These are phyloP conservation scores for Mycena pura DNA, from an alignment of 768 basidiomycete species.

Conservation along the genomic window DNA sequence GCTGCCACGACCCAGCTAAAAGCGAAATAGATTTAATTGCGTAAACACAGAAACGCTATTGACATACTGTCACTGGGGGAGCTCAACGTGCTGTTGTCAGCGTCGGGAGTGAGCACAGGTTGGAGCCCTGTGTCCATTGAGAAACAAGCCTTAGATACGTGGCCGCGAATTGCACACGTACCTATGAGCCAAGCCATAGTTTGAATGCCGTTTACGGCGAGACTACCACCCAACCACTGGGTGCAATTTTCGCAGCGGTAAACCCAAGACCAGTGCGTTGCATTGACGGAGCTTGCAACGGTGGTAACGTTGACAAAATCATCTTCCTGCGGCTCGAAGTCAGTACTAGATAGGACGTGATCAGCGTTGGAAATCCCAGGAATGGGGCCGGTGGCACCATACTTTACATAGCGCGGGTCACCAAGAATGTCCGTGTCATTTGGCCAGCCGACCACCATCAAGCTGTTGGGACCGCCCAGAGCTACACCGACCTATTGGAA, in stretches of 20 bases:
- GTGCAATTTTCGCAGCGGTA: conserved; percentile 52
- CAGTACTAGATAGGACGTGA: not conserved
- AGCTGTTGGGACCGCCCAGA: conserved; percentile 39
- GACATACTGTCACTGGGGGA: not conserved
- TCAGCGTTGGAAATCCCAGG: not conserved
- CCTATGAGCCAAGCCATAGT: conserved; percentile 7
- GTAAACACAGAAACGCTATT: not conserved
- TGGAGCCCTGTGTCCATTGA: not conserved
- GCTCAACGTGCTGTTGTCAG: conserved; percentile 10
- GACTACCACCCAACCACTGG: not conserved
- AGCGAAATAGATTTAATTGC: not conserved
- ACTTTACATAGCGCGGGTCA: conserved; percentile 28
- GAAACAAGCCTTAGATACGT: not conserved
- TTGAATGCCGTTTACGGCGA: not conserved
- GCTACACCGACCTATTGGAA: conserved; percentile 34
- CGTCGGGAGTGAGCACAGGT: conserved; percentile 2
- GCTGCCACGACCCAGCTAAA: conserved; percentile 5
- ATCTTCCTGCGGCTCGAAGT: conserved; percentile 33
- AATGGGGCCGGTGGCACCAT: too few species aligned
- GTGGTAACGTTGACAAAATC: conserved; percentile 29
- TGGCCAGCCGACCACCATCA: conserved; percentile 49
- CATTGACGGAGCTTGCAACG: conserved; percentile 37
- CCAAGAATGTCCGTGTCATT: conserved; percentile 36
- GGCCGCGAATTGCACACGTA: not conserved
- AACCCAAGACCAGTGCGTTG: conserved; percentile 48